Base-by-base conservation (phyloP, 176 grass and related monocot species). In the Oryza brachyantha region DNA sequence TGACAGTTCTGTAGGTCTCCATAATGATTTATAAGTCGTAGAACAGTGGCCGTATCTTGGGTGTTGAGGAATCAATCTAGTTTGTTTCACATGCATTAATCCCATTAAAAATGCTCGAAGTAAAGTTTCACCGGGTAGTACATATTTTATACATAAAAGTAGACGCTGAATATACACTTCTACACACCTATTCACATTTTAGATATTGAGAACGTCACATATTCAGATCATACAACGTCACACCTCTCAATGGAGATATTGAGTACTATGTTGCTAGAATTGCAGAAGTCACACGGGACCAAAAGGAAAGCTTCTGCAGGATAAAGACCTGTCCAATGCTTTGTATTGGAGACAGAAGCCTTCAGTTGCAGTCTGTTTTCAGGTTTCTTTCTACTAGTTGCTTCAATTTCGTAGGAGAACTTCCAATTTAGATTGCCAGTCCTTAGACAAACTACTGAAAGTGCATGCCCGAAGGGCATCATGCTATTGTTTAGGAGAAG, bases 401-500 rank as follows among this genome's bases (percentile, higher is more conserved):
- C 73, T 54, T 68, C 86, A 38, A 94, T 75, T 64, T 90, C 34
- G 10, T 84, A 94, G 0, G 70, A 77, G 41, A 92, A 92, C 13
- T 73, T 86, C 70, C 78, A 79, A 4, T 83, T 70, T 19, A 73
- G 42, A 79, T 81, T 50, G 10, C 69, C 77, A 17, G 3, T 69
- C 63, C 88, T 86, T 25, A 90, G 72, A 29, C 84, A 90, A 66
- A 72, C 57, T 9, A 94, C 19, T 13, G 91, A 70, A 83, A 97
- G 54, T 0, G 64, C 84, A 48, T 84, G 61, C 32, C 94, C 91
- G 0, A 82, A 54, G 24, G 79, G 38, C 10, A 24, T 28, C 68
- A 76, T 2, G 8, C 29, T 82, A 39, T 92, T 80, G 65, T 90
- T 97, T 5, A 88, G 37, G 19, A 97, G 68, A 40, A 97, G 75